A percentile compares a stretch with the other conserved stretches of the same genome.
phyloP scores from a whole-genome alignment of 345 rosid species.

The thale cress (Arabidopsis thaliana) region TAIR10.1 NC_003071.7:8771001-8771500 shows the following conservation, averaged over 20 bases:
- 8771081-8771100: constrained; percentile 94
- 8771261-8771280: constrained; percentile 2
- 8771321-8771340: neutral
- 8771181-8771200: constrained; percentile 87
- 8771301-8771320: constrained; percentile 22
- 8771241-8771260: constrained; percentile 15
- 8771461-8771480: constrained; percentile 74
- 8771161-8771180: constrained; percentile 56
- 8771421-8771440: constrained; percentile 87
- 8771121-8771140: constrained; percentile 3
- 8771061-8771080: constrained; percentile 99
- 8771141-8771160: constrained; percentile 15
- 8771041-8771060: constrained; percentile 83
- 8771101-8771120: constrained; percentile 40
- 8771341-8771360: constrained; percentile 13
- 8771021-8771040: constrained; percentile 94
- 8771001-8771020: constrained; percentile 46
- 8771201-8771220: constrained; percentile 99
- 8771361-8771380: constrained; percentile 10
- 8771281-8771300: constrained; percentile 21
- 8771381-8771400: constrained; percentile 20
- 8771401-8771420: constrained; percentile 19
- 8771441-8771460: constrained; percentile 79
- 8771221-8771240: constrained; percentile 77
- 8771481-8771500: constrained; percentile 79